Evolutionary conservation across 176 grass and related monocot genomes (phyloP).

Genomic region (Raddia distichophylla): DNA sequence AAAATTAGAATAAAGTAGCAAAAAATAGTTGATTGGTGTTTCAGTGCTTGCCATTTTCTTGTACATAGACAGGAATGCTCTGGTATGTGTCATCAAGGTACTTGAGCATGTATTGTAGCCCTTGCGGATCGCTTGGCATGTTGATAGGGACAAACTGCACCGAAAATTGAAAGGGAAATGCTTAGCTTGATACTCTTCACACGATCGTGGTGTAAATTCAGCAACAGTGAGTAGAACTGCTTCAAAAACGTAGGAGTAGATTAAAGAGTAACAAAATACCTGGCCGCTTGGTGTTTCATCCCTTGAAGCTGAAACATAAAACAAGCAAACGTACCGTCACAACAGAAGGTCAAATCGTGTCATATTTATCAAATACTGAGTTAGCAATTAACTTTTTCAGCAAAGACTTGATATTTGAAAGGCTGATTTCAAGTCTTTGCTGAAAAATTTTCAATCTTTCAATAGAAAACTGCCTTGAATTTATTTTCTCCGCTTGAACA

Average conservation of each 20-base stretch:
- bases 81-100: conserved; percentile 60
- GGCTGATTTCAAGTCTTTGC: too few relatives aligned
- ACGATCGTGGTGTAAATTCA: background rate
- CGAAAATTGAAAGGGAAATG: background rate
- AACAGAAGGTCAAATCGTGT: background rate
- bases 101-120: conserved; percentile 62
- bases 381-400: background rate
- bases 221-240: background rate
- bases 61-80: conserved; percentile 71
- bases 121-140: conserved; percentile 53
- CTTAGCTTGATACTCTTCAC: background rate
- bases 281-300: conserved; percentile 45
- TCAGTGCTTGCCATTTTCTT: conserved; percentile 79
- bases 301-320: conserved; percentile 52
- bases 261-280: conserved; percentile 37
- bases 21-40: background rate
- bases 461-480: background rate
- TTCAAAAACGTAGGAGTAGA: background rate
- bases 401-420: too few relatives aligned
- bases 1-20: too few relatives aligned
- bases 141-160: conserved; percentile 48
- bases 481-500: background rate
- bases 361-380: background rate
- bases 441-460: too few relatives aligned
- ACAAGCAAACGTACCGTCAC: conserved; percentile 12